Percentiles rank a stretch among this genome's conserved stretches.
Evolutionary conservation across 495 filamentous ascomycete species (phyloP).

Genomic region (Chaetomium cochliodes): DNA sequence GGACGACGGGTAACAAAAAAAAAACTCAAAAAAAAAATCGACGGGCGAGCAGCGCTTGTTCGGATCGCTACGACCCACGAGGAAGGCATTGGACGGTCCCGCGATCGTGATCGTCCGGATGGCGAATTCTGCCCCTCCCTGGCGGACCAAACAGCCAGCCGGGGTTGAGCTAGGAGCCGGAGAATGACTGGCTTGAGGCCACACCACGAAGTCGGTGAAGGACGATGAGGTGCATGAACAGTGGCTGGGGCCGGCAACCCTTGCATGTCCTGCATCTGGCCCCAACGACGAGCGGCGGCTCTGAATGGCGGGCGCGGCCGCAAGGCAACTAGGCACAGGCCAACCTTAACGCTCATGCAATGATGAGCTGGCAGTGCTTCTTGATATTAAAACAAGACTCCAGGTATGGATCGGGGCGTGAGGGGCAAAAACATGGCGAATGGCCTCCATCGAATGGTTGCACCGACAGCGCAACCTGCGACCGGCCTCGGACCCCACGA

Average conservation of each 20-base stretch:
- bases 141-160: not conserved
- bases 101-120: constrained; percentile 22
- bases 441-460: constrained; percentile 18
- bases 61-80: not conserved
- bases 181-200: constrained; percentile 51
- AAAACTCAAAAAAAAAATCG: constrained; percentile 20
- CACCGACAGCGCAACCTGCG: constrained; percentile 9
- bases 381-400: constrained; percentile 60
- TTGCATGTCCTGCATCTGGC: constrained; percentile 44
- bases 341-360: constrained; percentile 66
- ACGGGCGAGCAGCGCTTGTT: constrained; percentile 25
- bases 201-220: constrained; percentile 61
- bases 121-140: constrained; percentile 18
- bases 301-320: constrained; percentile 37
- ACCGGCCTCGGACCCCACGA: constrained; percentile 12
- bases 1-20: constrained; percentile 23
- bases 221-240: constrained; percentile 58
- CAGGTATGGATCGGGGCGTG: constrained; percentile 29
- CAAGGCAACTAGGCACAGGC: constrained; percentile 52
- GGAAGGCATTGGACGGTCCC: constrained; percentile 5
- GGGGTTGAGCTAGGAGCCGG: constrained; percentile 19
- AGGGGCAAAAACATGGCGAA: constrained; percentile 26
- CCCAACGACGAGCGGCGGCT: constrained; percentile 37
- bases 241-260: constrained; percentile 46
- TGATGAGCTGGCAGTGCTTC: constrained; percentile 86